Conservation (phyloP, 805 yeast species). For the Lipomyces chichibuensis region DNA sequence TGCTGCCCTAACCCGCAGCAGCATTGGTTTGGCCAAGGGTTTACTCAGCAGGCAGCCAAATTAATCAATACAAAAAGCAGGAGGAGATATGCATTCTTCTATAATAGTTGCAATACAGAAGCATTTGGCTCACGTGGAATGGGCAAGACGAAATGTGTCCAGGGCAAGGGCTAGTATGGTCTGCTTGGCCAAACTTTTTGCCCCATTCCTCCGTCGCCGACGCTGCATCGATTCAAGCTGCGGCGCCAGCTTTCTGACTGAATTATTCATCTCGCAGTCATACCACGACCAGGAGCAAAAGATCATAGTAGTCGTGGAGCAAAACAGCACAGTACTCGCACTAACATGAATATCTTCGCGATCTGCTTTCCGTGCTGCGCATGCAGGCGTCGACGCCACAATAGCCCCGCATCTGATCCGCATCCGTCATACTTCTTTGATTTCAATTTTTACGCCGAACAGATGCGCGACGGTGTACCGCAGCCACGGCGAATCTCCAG, state of each 20-base stretch:
- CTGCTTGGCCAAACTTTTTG: no score
- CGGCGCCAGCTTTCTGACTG: no score
- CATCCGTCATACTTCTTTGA: slow-evolving; percentile 26
- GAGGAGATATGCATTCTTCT: no score
- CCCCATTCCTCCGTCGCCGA: neutral
- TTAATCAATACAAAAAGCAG: no score
- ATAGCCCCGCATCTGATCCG: slow-evolving; percentile 10
- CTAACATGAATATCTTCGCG: neutral
- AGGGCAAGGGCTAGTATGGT: no score
- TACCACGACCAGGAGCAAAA: neutral
- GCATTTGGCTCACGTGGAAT: no score
- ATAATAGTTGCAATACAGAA: no score
- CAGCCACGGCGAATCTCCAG: slow-evolving; percentile 6
- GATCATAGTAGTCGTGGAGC: neutral
- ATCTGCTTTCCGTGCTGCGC: neutral
- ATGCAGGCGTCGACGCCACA: neutral
- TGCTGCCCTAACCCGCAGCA: neutral
- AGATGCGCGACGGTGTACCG: slow-evolving; percentile 22
- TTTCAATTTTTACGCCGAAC: slow-evolving; percentile 31
- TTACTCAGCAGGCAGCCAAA: no score
- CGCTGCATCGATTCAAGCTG: neutral
- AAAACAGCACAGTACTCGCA: neutral
- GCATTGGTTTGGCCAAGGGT: no score
- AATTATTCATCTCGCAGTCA: no score
- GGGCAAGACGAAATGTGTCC: no score